phyloP scores from a whole-genome alignment of 2,329 filamentous ascomycete species.

The Rutstroemia sp. region DNA sequence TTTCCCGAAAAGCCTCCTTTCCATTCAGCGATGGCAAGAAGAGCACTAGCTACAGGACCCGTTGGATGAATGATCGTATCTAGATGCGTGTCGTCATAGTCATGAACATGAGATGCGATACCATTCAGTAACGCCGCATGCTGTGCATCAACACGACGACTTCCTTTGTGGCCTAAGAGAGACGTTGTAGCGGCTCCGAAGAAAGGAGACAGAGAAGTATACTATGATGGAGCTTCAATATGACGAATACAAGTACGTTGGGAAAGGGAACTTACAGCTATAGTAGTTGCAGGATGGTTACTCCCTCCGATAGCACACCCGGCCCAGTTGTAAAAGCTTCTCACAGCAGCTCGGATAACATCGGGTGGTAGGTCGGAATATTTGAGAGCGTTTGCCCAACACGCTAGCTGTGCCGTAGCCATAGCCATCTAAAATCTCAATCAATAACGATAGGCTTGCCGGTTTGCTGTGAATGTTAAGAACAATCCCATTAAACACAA shows the following conservation, averaged over 20 bases:
- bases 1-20: conserved; percentile 34
- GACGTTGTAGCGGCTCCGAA: conserved; percentile 28
- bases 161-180: conserved; percentile 29
- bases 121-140: conserved; percentile 46
- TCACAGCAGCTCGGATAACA: conserved; percentile 37
- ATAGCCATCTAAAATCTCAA: conserved; percentile 36
- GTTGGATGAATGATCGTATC: conserved; percentile 49
- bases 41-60: conserved; percentile 41
- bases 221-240: conserved; percentile 9
- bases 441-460: too few relatives aligned
- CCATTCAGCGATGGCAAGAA: conserved; percentile 41
- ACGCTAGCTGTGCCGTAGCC: conserved; percentile 41
- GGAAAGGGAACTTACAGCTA: conserved; percentile 11
- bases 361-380: conserved; percentile 34
- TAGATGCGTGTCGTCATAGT: conserved; percentile 50
- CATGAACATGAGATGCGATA: conserved; percentile 47
- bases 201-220: conserved; percentile 25
- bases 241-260: not conserved
- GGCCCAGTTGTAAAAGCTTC: conserved; percentile 46
- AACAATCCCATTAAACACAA: not conserved
- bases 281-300: conserved; percentile 19
- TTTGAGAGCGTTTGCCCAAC: conserved; percentile 38
- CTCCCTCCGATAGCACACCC: conserved; percentile 46
- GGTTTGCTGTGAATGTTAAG: not conserved
- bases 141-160: conserved; percentile 34